Conservation (phyloP, 2,329 filamentous ascomycete species). For the Colletotrichum truncatum region DNA sequence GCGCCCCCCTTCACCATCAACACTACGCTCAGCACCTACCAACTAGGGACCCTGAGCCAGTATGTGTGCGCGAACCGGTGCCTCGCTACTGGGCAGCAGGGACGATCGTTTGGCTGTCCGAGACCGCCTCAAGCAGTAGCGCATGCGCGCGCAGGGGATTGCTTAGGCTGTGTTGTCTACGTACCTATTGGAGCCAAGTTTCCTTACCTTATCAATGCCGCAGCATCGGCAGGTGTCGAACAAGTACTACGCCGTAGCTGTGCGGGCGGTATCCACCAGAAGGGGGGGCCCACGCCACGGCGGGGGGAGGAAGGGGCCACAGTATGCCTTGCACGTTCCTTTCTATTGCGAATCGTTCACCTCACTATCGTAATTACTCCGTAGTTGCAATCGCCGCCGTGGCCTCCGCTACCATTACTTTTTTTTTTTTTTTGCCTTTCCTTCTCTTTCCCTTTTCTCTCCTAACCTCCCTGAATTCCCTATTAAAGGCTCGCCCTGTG, state of each 20-base stretch:
- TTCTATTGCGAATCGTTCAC: background rate
- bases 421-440: background rate
- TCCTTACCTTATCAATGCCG: too few species aligned
- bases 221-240: too few species aligned
- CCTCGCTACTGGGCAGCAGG: background rate
- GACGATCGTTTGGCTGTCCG: background rate
- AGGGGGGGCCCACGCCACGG: too few species aligned
- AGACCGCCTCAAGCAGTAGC: constrained; percentile 9
- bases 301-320: background rate
- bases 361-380: constrained; percentile 1
- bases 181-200: too few species aligned
- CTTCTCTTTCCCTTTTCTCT: background rate
- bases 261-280: too few species aligned
- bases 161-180: background rate
- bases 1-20: background rate
- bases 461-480: background rate
- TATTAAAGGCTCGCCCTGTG: constrained; percentile 13
- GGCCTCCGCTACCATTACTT: background rate
- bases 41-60: background rate
- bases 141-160: background rate
- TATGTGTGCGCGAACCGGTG: background rate
- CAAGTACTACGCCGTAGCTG: too few species aligned
- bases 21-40: background rate
- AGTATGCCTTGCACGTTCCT: background rate
- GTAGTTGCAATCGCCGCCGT: background rate